These are phyloP conservation scores for Pelargonium nanum DNA, from an alignment of 345 rosid genomes.

Conservation along the genomic window DNA sequence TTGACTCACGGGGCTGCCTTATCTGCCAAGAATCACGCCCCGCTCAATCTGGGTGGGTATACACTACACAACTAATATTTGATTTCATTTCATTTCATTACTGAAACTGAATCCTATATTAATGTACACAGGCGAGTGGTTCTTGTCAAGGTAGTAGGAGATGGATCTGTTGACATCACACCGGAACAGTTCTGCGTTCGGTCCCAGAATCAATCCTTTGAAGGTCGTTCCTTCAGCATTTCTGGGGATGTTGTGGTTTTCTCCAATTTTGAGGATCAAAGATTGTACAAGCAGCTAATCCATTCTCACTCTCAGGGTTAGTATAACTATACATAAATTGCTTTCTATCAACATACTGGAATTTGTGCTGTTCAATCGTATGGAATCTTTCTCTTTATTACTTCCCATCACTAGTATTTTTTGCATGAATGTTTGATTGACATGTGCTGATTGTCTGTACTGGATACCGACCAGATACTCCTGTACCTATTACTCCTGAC, in stretches of 20 bases:
- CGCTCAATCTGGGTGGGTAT: slow-evolving; percentile 54
- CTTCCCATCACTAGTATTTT: neutral
- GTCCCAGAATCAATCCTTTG: slow-evolving; percentile 72
- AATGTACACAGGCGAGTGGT: slow-evolving; percentile 44
- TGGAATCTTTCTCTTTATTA: neutral
- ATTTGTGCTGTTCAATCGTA: neutral
- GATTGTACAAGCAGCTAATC: slow-evolving; percentile 55
- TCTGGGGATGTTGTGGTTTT: slow-evolving; percentile 50
- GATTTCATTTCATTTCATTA: neutral
- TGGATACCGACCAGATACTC: slow-evolving; percentile 35
- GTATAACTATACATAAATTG: too few relatives aligned
- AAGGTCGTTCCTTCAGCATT: slow-evolving; percentile 80
- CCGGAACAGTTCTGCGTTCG: slow-evolving; percentile 75
- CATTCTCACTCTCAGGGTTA: slow-evolving; percentile 8
- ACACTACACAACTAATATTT: too few relatives aligned
- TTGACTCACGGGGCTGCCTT: slow-evolving; percentile 63
- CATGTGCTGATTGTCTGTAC: slow-evolving; percentile 7
- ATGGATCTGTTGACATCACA: slow-evolving; percentile 48
- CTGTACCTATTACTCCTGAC: slow-evolving; percentile 69
- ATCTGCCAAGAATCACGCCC: slow-evolving; percentile 86
- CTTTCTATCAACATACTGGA: too few relatives aligned
- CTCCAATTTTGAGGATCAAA: slow-evolving; percentile 81
- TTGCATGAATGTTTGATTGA: neutral
- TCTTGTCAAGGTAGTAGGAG: slow-evolving; percentile 59
- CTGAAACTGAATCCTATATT: neutral